These are phyloP conservation scores for Brassica cretica DNA, from an alignment of 345 rosid genomes.

Conservation along the genomic window DNA sequence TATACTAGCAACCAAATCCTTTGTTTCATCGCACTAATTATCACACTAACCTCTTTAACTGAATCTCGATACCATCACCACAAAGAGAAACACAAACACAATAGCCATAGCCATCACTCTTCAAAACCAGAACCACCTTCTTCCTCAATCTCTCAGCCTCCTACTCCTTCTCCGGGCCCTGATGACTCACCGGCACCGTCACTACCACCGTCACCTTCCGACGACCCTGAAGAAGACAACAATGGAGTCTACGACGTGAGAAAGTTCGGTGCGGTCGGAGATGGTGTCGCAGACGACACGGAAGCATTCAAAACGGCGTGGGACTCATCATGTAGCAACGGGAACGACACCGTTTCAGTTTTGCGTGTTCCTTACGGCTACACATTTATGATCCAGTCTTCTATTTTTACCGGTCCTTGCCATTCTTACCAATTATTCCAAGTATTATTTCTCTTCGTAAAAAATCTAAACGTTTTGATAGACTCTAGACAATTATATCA, in stretches of 20 bases:
- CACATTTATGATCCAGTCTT: conserved; percentile 77
- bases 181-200: conserved; percentile 34
- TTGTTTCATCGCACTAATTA: conserved; percentile 35
- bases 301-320: conserved; percentile 85
- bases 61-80: conserved; percentile 55
- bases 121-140: conserved; percentile 34
- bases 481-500: not conserved
- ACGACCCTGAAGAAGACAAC: conserved; percentile 38
- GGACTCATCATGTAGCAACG: conserved; percentile 65
- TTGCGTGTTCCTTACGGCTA: conserved; percentile 64
- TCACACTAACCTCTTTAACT: conserved; percentile 38
- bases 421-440: conserved; percentile 59
- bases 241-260: conserved; percentile 52
- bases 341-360: conserved; percentile 30
- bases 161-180: conserved; percentile 45
- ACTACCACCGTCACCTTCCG: conserved; percentile 40
- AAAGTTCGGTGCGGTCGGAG: conserved; percentile 75
- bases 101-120: conserved; percentile 41
- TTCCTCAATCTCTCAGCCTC: conserved; percentile 37
- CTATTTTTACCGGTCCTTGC: conserved; percentile 95
- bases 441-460: conserved; percentile 45
- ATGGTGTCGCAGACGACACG: conserved; percentile 74
- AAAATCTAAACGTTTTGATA: not conserved
- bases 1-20: conserved; percentile 21
- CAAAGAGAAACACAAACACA: conserved; percentile 44